Conservation (phyloP, 2,329 filamentous ascomycete genomes). For the Colletotrichum neosansevieriae region DNA sequence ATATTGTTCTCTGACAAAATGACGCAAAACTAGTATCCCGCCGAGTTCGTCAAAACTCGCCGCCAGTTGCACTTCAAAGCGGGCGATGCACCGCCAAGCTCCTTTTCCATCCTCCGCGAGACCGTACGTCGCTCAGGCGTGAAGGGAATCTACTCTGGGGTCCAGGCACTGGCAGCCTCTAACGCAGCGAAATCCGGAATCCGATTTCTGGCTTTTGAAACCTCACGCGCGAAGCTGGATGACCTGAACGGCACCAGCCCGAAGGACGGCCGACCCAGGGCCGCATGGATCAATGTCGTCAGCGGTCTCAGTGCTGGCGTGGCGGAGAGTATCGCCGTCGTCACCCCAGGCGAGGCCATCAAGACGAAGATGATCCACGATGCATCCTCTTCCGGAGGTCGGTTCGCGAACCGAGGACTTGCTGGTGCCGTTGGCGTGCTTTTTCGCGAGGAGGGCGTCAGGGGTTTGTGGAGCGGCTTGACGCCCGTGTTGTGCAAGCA, state of each 20-base stretch:
- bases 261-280: neutral
- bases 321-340: slow-evolving; percentile 14
- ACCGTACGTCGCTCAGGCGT: slow-evolving; percentile 12
- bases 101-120: slow-evolving; percentile 10
- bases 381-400: neutral
- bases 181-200: slow-evolving; percentile 17
- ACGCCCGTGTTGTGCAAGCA: slow-evolving; percentile 24
- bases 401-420: slow-evolving; percentile 9
- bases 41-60: slow-evolving; percentile 24
- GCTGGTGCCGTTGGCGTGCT: slow-evolving; percentile 10
- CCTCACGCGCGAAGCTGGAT: slow-evolving; percentile 7
- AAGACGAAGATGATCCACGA: slow-evolving; percentile 26
- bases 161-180: slow-evolving; percentile 13
- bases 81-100: slow-evolving; percentile 6
- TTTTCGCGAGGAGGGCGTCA: slow-evolving; percentile 2
- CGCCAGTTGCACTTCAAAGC: slow-evolving; percentile 13
- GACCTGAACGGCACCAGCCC: neutral
- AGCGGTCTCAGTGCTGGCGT: slow-evolving; percentile 24
- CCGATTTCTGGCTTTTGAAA: slow-evolving; percentile 24
- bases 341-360: slow-evolving; percentile 26
- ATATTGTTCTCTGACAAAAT: neutral
- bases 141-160: slow-evolving; percentile 13
- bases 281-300: slow-evolving; percentile 29
- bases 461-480: slow-evolving; percentile 23
- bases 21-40: slow-evolving; percentile 16